A percentile compares a stretch with the other conserved stretches of the same genome.
Evolutionary conservation across 1,284 basidiomycete species (phyloP).

Genomic region (Entoloma clypeatum): DNA sequence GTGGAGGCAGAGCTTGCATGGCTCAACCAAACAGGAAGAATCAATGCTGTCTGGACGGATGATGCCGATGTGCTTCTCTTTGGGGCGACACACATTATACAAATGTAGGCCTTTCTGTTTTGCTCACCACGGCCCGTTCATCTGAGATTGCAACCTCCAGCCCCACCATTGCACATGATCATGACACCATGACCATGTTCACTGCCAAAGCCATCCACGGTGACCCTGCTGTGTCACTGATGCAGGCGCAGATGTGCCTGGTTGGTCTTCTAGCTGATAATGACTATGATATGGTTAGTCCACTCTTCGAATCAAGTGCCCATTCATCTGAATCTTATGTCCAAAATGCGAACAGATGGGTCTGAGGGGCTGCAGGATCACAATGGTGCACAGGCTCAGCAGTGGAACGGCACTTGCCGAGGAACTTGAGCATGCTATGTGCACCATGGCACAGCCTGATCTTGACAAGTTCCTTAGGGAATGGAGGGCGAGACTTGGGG

Average conservation of each 20-base stretch:
- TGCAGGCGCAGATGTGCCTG: background rate
- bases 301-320: background rate
- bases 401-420: constrained; percentile 1
- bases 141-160: background rate
- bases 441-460: no score
- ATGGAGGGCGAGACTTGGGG: no score
- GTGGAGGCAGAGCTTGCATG: constrained; percentile 60
- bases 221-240: background rate
- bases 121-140: no score
- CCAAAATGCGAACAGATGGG: background rate
- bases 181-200: background rate
- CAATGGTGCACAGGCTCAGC: background rate
- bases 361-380: background rate
- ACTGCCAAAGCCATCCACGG: background rate
- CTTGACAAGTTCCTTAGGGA: no score
- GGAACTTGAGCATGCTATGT: no score
- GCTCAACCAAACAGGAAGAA: constrained; percentile 41
- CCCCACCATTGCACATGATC: background rate
- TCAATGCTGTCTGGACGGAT: constrained; percentile 56
- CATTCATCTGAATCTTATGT: background rate
- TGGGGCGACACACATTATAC: constrained; percentile 21
- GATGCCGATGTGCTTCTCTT: constrained; percentile 44
- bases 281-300: constrained; percentile 8
- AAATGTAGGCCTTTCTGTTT: constrained; percentile 16
- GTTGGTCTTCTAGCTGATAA: constrained; percentile 3